Evolutionary conservation across 73 alveolate species (phyloP), one percentile per base, ranked within the genome.

Genomic region (Paramecium tetraurelia): DNA sequence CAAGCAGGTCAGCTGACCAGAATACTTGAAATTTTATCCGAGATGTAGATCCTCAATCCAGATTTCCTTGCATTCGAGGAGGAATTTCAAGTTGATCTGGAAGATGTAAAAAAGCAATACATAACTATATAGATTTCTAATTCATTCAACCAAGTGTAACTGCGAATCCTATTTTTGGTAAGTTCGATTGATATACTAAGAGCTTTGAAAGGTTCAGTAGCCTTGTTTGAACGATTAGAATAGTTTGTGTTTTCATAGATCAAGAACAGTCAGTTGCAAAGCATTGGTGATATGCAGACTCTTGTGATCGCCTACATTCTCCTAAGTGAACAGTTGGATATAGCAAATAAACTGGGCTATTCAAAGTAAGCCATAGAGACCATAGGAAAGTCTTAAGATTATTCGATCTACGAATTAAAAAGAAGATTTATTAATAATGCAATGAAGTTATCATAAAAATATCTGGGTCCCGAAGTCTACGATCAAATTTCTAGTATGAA

Each of bases 151-250:
- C 20, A 63, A 80, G 46, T 44, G 11, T 24, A 80, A 41, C 46
- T 80, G 48, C 48, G 90, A 35, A 22, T 46, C 8, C n/a, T 80
- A 22, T 80, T 80, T 80, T 22, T 80, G 46, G 29, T 80, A 18
- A 44, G 76, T 80, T 43, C 43, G 14, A 46, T 80, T 80, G 90
- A 80, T 80, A 44, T 80, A 4, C 5, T 80, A 44, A 40, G 57
- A 80, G 90, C 90, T 43, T 80, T 80, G 44, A 80, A 46, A 35
- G 75, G 90, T 24, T 44, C 90, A 20, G 72, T 80, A 18, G 29
- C 41, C 14, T 24, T 43, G 31, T 41, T 80, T 44, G 90, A 80
- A 46, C 6, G 31, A 80, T 80, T 43, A 22, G 90, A 80, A 80
- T 40, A 18, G 22, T 24, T 41, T 48, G 72, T 80, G 16, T 80